Conservation (phyloP, 805 yeast genomes). For the Metschnikowia bowlesiae region DNA sequence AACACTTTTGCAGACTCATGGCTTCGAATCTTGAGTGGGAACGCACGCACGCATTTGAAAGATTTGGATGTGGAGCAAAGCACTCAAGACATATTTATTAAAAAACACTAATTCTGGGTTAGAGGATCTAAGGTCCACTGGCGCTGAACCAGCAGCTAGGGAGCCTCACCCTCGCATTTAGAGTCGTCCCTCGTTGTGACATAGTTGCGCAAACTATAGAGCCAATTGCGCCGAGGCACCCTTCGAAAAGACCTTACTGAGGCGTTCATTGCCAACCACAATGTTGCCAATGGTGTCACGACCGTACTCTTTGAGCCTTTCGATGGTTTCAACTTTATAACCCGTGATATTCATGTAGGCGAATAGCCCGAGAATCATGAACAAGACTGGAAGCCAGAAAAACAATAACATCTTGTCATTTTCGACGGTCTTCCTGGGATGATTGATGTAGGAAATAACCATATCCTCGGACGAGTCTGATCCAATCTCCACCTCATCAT, state of each 20-base stretch:
- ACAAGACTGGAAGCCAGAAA: slow-evolving; percentile 83
- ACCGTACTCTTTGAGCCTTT: slow-evolving; percentile 28
- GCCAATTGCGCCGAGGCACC: slow-evolving; percentile 1
- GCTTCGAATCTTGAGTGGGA: no score
- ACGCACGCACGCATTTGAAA: background rate
- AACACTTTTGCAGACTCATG: no score
- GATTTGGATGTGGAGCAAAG: background rate
- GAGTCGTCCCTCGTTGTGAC: background rate
- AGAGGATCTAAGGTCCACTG: background rate
- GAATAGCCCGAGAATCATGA: slow-evolving; percentile 50
- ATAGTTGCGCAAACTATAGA: background rate
- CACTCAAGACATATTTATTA: background rate
- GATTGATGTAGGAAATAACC: slow-evolving; percentile 39
- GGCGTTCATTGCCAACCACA: slow-evolving; percentile 42
- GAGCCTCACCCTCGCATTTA: background rate
- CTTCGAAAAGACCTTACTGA: slow-evolving; percentile 33
- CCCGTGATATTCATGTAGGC: slow-evolving; percentile 41
- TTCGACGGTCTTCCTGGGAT: slow-evolving; percentile 45
- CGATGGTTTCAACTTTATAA: slow-evolving; percentile 33
- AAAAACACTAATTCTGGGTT: background rate
- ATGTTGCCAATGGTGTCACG: slow-evolving; percentile 38
- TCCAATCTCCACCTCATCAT: slow-evolving; percentile 30
- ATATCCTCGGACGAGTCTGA: slow-evolving; percentile 43
- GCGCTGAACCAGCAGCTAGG: background rate
- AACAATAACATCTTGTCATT: slow-evolving; percentile 83